These are phyloP conservation scores for Leccinum imitatum DNA, from an alignment of 768 basidiomycete genomes.

Conservation along the genomic window DNA sequence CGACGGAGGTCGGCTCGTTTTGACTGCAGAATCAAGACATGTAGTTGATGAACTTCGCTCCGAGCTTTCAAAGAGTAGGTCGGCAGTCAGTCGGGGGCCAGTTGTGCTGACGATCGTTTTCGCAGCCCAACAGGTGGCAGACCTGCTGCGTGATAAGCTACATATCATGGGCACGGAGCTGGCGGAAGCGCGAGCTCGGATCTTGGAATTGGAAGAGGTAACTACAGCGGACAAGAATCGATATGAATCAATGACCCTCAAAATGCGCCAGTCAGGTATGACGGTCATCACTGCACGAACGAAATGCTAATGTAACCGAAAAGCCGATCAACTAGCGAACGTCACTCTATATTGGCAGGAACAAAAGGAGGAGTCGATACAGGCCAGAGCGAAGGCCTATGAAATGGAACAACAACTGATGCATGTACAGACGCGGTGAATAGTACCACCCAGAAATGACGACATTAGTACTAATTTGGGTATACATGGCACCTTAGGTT, in stretches of 20 bases:
- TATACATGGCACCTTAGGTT: conserved; percentile 16
- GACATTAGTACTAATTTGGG: conserved; percentile 12
- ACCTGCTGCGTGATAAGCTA: conserved; percentile 48
- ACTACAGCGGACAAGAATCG: conserved; percentile 22
- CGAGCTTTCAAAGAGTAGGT: conserved; percentile 37
- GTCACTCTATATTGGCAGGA: conserved; percentile 26
- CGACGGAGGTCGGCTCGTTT: conserved; percentile 25
- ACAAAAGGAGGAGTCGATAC: conserved; percentile 30
- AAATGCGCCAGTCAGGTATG: conserved; percentile 30
- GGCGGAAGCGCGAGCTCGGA: conserved; percentile 40
- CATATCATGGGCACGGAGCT: conserved; percentile 42
- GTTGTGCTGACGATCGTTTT: conserved; percentile 8
- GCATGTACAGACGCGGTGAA: conserved; percentile 25
- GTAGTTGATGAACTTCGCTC: conserved; percentile 35
- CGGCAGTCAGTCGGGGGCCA: background rate
- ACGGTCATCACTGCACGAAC: background rate
- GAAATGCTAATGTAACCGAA: conserved; percentile 16
- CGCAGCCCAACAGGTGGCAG: conserved; percentile 48
- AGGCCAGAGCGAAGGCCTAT: conserved; percentile 19
- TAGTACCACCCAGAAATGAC: background rate
- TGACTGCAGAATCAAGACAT: conserved; percentile 27
- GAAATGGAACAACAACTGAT: conserved; percentile 30
- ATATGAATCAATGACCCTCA: conserved; percentile 19
- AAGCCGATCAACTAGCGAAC: conserved; percentile 24
- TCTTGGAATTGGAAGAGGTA: conserved; percentile 37